A percentile compares a stretch with the other conserved stretches of the same genome.
Conservation (phyloP, 1,139 yeast genomes). For the Pichia terricola region DNA sequence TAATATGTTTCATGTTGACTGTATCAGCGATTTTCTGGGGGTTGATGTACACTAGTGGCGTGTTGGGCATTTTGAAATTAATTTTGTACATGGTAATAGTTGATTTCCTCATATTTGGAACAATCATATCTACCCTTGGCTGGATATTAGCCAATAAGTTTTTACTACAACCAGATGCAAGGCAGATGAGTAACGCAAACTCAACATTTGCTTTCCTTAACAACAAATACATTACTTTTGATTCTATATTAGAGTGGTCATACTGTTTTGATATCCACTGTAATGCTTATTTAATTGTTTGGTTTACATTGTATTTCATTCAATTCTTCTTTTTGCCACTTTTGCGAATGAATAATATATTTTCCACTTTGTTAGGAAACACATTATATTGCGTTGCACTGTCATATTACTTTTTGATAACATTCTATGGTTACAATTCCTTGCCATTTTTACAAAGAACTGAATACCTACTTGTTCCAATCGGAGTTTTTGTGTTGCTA, state of each 20-base stretch:
- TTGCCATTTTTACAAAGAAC: slow-evolving; percentile 68
- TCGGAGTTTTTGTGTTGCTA: slow-evolving; percentile 46
- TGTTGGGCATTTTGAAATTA: slow-evolving; percentile 50
- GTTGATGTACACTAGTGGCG: slow-evolving; percentile 59
- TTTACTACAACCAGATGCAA: slow-evolving; percentile 30
- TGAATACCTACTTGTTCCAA: slow-evolving; percentile 43
- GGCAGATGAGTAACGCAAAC: slow-evolving; percentile 10
- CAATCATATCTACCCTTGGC: slow-evolving; percentile 56
- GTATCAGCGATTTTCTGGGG: slow-evolving; percentile 90
- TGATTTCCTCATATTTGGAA: slow-evolving; percentile 69
- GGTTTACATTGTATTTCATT: slow-evolving; percentile 67
- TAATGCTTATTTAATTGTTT: slow-evolving; percentile 72
- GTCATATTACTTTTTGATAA: slow-evolving; percentile 65
- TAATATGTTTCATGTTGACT: slow-evolving; percentile 54
- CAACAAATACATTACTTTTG: slow-evolving; percentile 13
- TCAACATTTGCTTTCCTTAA: slow-evolving; percentile 1
- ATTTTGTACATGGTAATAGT: slow-evolving; percentile 77
- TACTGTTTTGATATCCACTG: slow-evolving; percentile 92
- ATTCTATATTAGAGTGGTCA: slow-evolving; percentile 71
- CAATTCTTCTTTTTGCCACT: slow-evolving; percentile 74
- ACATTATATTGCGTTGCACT: slow-evolving; percentile 64
- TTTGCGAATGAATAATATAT: slow-evolving; percentile 51
- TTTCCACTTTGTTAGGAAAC: slow-evolving; percentile 66
- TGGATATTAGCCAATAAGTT: slow-evolving; percentile 67
- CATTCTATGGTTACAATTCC: slow-evolving; percentile 82